phyloP scores from a whole-genome alignment of 2,329 filamentous ascomycete species.

The Paecilomyces sp. region DNA sequence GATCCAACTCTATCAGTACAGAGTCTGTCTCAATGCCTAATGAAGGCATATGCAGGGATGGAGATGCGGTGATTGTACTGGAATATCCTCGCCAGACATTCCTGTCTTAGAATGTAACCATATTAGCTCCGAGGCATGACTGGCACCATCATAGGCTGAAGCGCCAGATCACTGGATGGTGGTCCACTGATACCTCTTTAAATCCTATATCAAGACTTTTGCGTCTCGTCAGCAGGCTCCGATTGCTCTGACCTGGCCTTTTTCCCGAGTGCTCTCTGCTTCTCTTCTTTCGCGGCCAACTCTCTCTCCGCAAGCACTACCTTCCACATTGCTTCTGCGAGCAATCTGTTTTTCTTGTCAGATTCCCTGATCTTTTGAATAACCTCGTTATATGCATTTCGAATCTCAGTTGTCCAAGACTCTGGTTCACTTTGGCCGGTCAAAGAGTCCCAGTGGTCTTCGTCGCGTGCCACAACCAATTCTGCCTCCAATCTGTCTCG shows the following conservation, averaged over 20 bases:
- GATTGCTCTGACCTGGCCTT: background rate
- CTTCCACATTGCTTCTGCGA: slow-evolving; percentile 31
- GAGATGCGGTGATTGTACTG: background rate
- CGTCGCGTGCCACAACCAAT: slow-evolving; percentile 27
- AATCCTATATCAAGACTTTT: background rate
- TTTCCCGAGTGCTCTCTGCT: slow-evolving; percentile 3
- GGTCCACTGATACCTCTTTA: no score
- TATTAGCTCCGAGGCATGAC: background rate
- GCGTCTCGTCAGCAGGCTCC: background rate
- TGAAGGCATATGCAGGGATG: background rate
- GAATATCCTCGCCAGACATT: background rate
- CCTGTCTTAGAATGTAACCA: background rate
- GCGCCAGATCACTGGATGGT: background rate
- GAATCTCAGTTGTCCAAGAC: slow-evolving; percentile 18
- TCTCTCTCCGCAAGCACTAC: slow-evolving; percentile 32
- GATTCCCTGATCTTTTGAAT: slow-evolving; percentile 14
- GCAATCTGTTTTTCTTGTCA: slow-evolving; percentile 19
- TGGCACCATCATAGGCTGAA: background rate
- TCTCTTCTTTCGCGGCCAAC: slow-evolving; percentile 20
- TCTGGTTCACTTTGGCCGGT: slow-evolving; percentile 13
- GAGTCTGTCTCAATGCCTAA: background rate
- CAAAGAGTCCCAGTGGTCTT: slow-evolving; percentile 36
- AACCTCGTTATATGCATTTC: slow-evolving; percentile 13
- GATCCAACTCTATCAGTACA: no score
- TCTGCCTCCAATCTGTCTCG: slow-evolving; percentile 23